Evolutionary conservation across 768 basidiomycete species (phyloP).

Genomic region (Chiua virens): DNA sequence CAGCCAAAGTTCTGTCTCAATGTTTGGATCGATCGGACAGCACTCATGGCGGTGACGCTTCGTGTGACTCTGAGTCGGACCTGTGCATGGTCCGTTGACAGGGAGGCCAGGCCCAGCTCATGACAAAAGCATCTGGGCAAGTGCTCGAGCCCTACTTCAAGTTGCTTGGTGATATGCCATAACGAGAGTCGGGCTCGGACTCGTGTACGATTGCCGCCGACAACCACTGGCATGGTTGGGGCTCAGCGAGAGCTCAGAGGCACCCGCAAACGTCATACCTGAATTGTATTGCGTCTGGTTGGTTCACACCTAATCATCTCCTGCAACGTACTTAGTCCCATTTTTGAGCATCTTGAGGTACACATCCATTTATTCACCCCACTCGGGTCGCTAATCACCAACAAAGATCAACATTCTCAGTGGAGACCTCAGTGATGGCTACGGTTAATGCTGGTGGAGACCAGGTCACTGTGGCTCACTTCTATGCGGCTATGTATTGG

Average conservation of each 20-base stretch:
- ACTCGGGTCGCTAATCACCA: neutral
- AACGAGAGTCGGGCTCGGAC: too few relatives aligned
- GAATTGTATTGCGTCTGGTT: neutral
- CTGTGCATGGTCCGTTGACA: too few relatives aligned
- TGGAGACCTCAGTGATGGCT: neutral
- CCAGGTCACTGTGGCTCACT: neutral
- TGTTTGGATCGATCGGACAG: too few relatives aligned
- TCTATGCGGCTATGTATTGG: slow-evolving; percentile 19
- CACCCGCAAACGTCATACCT: neutral
- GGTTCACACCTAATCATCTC: neutral
- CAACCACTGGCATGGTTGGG: too few relatives aligned
- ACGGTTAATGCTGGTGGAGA: slow-evolving; percentile 5
- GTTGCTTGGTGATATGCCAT: too few relatives aligned
- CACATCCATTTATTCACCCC: neutral
- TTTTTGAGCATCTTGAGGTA: neutral
- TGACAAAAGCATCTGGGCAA: too few relatives aligned
- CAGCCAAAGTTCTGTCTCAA: too few relatives aligned
- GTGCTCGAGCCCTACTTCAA: too few relatives aligned
- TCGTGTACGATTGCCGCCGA: too few relatives aligned
- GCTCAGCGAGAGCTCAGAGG: neutral
- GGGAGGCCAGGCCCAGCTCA: too few relatives aligned
- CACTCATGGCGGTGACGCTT: too few relatives aligned
- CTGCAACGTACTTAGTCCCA: neutral
- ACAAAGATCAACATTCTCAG: neutral
- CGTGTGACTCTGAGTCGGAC: too few relatives aligned